phyloP scores from a whole-genome alignment of 1,284 basidiomycete genomes.

The Sphaerobolus stellatus region DNA sequence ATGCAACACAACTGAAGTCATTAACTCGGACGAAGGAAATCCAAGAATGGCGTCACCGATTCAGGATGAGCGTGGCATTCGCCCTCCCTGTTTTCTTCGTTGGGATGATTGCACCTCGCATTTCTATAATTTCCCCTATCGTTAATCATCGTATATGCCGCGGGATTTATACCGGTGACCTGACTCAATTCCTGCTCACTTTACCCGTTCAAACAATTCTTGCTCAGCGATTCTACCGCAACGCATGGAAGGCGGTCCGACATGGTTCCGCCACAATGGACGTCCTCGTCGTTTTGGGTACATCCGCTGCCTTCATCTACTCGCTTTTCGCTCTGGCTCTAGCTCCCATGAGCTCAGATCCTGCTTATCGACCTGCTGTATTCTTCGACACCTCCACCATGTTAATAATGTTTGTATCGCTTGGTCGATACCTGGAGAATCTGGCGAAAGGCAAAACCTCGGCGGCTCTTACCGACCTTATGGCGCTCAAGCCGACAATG shows the following conservation, averaged over 20 bases:
- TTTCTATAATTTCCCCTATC: constrained; percentile 56
- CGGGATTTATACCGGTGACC: constrained; percentile 81
- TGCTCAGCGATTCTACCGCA: constrained; percentile 84
- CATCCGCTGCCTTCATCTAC: constrained; percentile 91
- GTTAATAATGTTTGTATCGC: constrained; percentile 90
- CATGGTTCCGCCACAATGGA: constrained; percentile 95
- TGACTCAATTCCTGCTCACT: constrained; percentile 81
- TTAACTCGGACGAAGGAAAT: constrained; percentile 92
- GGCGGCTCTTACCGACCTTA: constrained; percentile 93
- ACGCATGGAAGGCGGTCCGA: constrained; percentile 87
- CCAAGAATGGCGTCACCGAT: constrained; percentile 83
- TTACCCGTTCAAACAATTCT: constrained; percentile 94
- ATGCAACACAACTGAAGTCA: constrained; percentile 87
- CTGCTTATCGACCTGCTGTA: constrained; percentile 77
- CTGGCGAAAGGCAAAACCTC: constrained; percentile 82
- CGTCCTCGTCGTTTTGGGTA: constrained; percentile 94
- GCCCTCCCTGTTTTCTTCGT: constrained; percentile 93
- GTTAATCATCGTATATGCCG: constrained; percentile 51
- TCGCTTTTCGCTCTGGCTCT: constrained; percentile 74
- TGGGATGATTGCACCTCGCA: constrained; percentile 83
- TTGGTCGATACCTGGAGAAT: constrained; percentile 59
- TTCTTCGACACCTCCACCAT: constrained; percentile 99
- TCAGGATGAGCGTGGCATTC: constrained; percentile 75
- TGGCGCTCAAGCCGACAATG: constrained; percentile 92
- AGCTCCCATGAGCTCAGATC: constrained; percentile 57